Conservation (phyloP, 176 grass and related monocot species). For the Ampelocalamus luodianensis region DNA sequence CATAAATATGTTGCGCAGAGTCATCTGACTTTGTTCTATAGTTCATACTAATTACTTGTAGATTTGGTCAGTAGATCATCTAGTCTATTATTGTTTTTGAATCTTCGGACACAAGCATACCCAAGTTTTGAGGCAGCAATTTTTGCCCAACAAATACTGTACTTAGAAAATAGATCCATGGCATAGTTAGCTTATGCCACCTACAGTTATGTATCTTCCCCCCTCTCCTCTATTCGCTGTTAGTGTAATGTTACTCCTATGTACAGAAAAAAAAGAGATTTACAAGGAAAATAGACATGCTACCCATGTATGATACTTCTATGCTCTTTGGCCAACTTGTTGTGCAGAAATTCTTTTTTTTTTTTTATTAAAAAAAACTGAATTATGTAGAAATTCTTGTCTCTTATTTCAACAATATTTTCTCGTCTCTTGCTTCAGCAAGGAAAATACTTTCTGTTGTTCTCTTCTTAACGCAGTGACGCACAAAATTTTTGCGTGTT, state of each 20-base stretch:
- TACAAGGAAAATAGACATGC: conserved; percentile 21
- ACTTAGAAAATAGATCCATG: conserved; percentile 31
- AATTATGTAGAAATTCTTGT: too few species aligned
- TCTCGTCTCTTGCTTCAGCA: neutral
- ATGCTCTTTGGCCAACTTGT: neutral
- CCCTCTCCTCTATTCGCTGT: neutral
- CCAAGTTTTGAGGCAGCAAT: conserved; percentile 40
- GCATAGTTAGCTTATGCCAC: conserved; percentile 15
- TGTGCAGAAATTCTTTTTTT: neutral
- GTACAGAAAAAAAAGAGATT: conserved; percentile 4
- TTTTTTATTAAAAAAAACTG: neutral
- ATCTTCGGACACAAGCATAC: conserved; percentile 15
- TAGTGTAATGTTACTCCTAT: conserved; percentile 11
- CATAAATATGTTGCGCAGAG: conserved; percentile 16
- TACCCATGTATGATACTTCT: neutral
- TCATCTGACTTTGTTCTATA: neutral
- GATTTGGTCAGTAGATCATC: conserved; percentile 12
- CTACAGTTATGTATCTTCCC: neutral
- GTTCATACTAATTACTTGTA: conserved; percentile 13
- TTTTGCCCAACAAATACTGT: conserved; percentile 38
- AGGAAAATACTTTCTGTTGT: too few species aligned
- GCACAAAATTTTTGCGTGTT: too few species aligned
- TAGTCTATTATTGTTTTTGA: neutral
- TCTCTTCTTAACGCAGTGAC: too few species aligned
- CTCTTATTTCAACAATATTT: neutral